Evolutionary conservation across 2,329 filamentous ascomycete species (phyloP), one percentile per base, ranked within the genome.

Genomic region (Biscogniauxia sp.): DNA sequence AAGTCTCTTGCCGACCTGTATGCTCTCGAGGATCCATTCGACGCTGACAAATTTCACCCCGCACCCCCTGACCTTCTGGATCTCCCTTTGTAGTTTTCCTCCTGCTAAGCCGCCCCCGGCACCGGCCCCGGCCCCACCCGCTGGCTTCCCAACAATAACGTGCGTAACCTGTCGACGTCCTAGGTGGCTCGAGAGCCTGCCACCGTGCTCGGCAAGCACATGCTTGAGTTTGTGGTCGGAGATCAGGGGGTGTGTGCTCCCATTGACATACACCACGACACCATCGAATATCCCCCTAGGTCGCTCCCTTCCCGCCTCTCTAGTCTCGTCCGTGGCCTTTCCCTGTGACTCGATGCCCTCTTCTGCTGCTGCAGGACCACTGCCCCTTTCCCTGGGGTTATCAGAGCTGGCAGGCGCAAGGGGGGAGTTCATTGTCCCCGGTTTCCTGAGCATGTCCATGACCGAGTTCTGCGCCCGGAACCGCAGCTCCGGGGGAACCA

Each of bases 161-260:
- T 97, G 93, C 37, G 93, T 96, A 66, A 97, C 91, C 55, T 83
- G 84, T 45, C 87, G 84, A 52, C 92, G 84, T 9, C 86, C 89
- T 9, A 96, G 84, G 61, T 87, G 82, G 41, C 92, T 83, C 3
- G 91, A 88, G 67, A 92, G 80, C 51, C 77, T 80, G 0, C 87
- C 94, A 20, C 93, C 94, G 71, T 96, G 86, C 59, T 87, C 81
- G 5, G 83, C 85, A 45, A 97, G 82, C 17, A 96, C 75, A 58
- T 88, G 87, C 79, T 95, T 96, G 60, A 97, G 83, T 72, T 86
- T 90, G 78, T 96, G 91, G 74, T 97, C 93, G 15, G 91, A 96
- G 63, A 97, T 84, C 23, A 86, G 75, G 1, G 93, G 93, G 61
- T 88, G 84, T 1, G 92, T 96, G 66, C 90, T 93, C 62, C 93